A percentile compares a stretch with the other conserved stretches of the same genome.
Conservation (phyloP, 768 basidiomycete species). For the Nidularia pulvinata region DNA sequence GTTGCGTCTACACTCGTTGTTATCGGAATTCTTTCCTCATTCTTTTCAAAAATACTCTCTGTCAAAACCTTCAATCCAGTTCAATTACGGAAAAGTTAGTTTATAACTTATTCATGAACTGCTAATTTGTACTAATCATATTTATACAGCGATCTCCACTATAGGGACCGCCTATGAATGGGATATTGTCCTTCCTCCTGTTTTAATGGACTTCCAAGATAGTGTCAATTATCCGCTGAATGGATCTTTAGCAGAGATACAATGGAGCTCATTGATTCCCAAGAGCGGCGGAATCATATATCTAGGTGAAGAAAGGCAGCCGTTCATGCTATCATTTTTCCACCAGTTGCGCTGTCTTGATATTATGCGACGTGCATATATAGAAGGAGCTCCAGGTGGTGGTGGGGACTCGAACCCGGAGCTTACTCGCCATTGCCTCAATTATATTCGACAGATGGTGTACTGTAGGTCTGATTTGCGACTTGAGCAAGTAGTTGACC, state of each 20-base stretch:
- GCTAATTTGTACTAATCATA: too few species aligned
- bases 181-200: background rate
- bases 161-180: too few species aligned
- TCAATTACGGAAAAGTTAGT: too few species aligned
- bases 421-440: conserved; percentile 32
- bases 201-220: conserved; percentile 11
- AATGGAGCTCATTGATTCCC: conserved; percentile 6
- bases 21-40: too few species aligned
- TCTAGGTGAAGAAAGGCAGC: conserved; percentile 23
- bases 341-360: conserved; percentile 36
- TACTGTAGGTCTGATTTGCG: conserved; percentile 31
- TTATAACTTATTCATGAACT: too few species aligned
- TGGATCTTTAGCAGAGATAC: conserved; percentile 11
- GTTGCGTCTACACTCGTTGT: too few species aligned
- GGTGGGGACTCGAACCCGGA: background rate
- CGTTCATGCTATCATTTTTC: conserved; percentile 28
- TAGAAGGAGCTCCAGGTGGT: background rate
- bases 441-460: conserved; percentile 33
- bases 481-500: conserved; percentile 22
- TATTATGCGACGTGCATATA: conserved; percentile 22
- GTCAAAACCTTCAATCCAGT: too few species aligned
- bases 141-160: too few species aligned
- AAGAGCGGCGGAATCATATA: conserved; percentile 24
- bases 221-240: conserved; percentile 17
- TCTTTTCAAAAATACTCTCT: too few species aligned